Conservation (phyloP, 2,329 filamentous ascomycete species). For the Elsinoe ampelina region DNA sequence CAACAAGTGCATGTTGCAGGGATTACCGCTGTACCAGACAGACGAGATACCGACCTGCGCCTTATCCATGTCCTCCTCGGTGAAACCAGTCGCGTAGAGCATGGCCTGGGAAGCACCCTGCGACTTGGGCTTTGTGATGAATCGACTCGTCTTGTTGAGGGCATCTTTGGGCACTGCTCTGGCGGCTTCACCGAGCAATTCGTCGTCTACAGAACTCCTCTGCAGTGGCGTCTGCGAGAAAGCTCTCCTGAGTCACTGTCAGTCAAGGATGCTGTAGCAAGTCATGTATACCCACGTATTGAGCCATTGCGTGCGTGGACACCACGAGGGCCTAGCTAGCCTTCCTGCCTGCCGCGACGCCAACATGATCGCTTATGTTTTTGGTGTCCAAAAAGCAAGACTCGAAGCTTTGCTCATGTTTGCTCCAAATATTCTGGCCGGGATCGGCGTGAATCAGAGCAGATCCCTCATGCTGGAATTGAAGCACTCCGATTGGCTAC, state of each 20-base stretch:
- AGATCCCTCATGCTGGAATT: background rate
- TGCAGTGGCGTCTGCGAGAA: slow-evolving; percentile 7
- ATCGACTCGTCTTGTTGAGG: slow-evolving; percentile 75
- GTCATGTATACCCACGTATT: background rate
- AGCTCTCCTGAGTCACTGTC: background rate
- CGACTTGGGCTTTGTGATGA: slow-evolving; percentile 93
- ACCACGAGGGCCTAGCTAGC: slow-evolving; percentile 9
- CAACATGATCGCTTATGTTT: background rate
- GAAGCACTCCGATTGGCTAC: slow-evolving; percentile 1
- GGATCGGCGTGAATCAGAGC: slow-evolving; percentile 8
- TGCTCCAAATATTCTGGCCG: slow-evolving; percentile 5
- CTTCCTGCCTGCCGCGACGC: background rate
- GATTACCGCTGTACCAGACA: slow-evolving; percentile 96
- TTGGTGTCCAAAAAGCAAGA: background rate
- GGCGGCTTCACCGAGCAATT: slow-evolving; percentile 11
- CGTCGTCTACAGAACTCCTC: slow-evolving; percentile 14
- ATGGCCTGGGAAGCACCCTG: slow-evolving; percentile 98
- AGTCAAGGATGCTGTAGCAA: background rate
- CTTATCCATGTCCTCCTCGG: slow-evolving; percentile 83
- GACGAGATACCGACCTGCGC: slow-evolving; percentile 96
- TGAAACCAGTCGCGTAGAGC: slow-evolving; percentile 90
- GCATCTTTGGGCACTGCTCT: slow-evolving; percentile 14
- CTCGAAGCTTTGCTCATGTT: background rate
- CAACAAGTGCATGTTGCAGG: slow-evolving; percentile 98
- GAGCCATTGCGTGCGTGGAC: slow-evolving; percentile 7